These are phyloP conservation scores for Chlorella sp. DNA, from an alignment of 139 green algal genomes.

Conservation along the genomic window DNA sequence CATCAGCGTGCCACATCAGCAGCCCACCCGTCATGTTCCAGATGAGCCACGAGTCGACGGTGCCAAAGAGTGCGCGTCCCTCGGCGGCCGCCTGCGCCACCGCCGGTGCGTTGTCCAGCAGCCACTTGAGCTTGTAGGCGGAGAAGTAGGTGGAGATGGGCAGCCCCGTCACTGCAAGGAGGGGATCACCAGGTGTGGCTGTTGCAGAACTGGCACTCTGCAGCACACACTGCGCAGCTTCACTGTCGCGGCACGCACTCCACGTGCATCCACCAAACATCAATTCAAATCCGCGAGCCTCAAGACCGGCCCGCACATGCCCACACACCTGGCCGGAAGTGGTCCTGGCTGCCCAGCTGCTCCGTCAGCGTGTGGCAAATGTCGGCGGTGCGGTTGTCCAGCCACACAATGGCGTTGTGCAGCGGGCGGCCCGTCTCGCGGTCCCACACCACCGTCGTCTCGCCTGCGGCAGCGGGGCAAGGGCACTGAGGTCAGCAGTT, in stretches of 20 bases:
- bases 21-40: slow-evolving; percentile 92
- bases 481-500: background rate
- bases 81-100: slow-evolving; percentile 62
- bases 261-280: too few relatives aligned
- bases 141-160: slow-evolving; percentile 97
- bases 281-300: too few relatives aligned
- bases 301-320: too few relatives aligned
- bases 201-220: too few relatives aligned
- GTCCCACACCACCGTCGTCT: slow-evolving; percentile 92
- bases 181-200: background rate
- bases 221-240: too few relatives aligned
- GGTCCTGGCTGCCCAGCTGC: slow-evolving; percentile 38
- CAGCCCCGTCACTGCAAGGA: slow-evolving; percentile 76
- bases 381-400: slow-evolving; percentile 82
- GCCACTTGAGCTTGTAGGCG: slow-evolving; percentile 93
- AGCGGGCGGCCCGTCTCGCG: slow-evolving; percentile 80
- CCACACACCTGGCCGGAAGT: slow-evolving; percentile 31
- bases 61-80: slow-evolving; percentile 78
- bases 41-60: slow-evolving; percentile 97
- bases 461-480: slow-evolving; percentile 3
- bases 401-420: slow-evolving; percentile 96
- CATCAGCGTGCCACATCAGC: slow-evolving; percentile 33
- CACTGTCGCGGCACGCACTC: too few relatives aligned
- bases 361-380: slow-evolving; percentile 56
- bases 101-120: slow-evolving; percentile 85